Conservation (phyloP, 2,329 filamentous ascomycete genomes). For the Aspergillus bombycis region DNA sequence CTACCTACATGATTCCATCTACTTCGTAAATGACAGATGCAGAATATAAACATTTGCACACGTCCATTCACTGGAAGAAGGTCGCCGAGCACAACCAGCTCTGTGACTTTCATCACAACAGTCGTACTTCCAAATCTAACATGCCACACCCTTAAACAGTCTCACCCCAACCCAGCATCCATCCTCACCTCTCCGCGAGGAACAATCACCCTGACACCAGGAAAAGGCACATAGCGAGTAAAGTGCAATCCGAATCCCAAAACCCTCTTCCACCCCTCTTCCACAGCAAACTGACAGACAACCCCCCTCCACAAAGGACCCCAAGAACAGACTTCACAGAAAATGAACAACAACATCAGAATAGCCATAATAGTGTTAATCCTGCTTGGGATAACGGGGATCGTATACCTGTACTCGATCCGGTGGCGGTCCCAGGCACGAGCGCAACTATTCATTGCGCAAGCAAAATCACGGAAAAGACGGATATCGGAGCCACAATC, state of each 20-base stretch:
- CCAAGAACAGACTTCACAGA: neutral
- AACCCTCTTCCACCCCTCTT: neutral
- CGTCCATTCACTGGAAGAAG: neutral
- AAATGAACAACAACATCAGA: neutral
- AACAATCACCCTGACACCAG: neutral
- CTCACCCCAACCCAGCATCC: neutral
- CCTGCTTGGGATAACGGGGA: neutral
- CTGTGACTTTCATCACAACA: neutral
- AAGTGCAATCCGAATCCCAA: neutral
- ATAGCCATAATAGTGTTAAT: neutral
- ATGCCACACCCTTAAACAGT: neutral
- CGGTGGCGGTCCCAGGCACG: neutral
- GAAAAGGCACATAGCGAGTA: neutral
- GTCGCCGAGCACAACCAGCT: neutral
- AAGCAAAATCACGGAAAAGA: neutral
- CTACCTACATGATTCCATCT: neutral
- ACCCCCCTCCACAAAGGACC: neutral
- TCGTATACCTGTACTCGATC: neutral
- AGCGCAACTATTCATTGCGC: neutral
- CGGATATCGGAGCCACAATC: neutral
- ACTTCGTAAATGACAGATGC: neutral
- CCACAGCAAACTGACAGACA: neutral
- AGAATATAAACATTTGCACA: neutral
- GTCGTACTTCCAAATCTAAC: neutral
- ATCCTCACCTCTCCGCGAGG: neutral